These are phyloP conservation scores for Cylindrodendrum hubeiense DNA, from an alignment of 2,329 filamentous ascomycete species.

Conservation along the genomic window DNA sequence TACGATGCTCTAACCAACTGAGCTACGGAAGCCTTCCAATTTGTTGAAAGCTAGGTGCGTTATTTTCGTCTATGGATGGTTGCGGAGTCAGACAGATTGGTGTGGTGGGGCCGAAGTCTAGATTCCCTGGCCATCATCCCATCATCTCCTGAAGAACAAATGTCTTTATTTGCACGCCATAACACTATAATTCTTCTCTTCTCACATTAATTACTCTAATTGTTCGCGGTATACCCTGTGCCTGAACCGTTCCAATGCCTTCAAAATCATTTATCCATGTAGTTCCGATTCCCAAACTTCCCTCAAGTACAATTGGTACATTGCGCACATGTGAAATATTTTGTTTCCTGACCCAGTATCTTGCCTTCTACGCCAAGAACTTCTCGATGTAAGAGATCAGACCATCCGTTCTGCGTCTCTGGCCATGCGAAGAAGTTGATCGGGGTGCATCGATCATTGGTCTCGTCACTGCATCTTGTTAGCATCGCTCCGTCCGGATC, in stretches of 20 bases:
- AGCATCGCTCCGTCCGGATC: neutral
- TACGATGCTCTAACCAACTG: conserved; percentile 49
- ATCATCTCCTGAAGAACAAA: too few relatives aligned
- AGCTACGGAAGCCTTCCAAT: conserved; percentile 46
- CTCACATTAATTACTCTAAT: neutral
- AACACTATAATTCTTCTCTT: neutral
- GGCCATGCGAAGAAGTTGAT: conserved; percentile 42
- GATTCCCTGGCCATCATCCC: neutral
- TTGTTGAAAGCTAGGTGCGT: neutral
- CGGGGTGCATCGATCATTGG: conserved; percentile 25
- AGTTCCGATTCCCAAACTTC: neutral
- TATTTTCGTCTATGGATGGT: neutral
- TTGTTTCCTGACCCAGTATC: conserved; percentile 33
- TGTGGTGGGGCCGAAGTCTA: conserved; percentile 4
- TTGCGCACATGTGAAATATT: conserved; percentile 42
- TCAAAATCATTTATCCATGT: neutral
- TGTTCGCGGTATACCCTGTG: neutral
- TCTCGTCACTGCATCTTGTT: conserved; percentile 27
- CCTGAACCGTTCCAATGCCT: neutral
- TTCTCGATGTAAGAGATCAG: conserved; percentile 34
- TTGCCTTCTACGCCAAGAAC: conserved; percentile 22
- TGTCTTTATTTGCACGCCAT: neutral
- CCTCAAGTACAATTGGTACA: conserved; percentile 39
- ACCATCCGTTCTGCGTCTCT: conserved; percentile 39
- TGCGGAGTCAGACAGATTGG: neutral